Base-by-base conservation (phyloP, 768 basidiomycete genomes). In the Boletus reticuloceps region DNA sequence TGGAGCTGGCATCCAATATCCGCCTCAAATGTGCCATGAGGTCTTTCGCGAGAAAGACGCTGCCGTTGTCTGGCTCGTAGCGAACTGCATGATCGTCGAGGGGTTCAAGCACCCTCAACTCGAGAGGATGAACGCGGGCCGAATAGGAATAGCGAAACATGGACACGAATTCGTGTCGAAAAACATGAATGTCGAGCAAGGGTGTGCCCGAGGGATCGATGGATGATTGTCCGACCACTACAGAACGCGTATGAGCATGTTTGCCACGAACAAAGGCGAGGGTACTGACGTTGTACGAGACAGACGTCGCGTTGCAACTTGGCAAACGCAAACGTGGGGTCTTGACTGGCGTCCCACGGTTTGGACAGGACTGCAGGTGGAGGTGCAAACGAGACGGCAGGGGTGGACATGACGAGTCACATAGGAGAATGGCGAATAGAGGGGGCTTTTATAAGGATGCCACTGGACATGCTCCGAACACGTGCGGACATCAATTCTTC, bases 141-240 rank as follows among this genome's bases (percentile, higher is more conserved):
- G 81, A 79, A 56, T 85, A 79, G 1, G 70, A 70, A 53, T 82
- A 79, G 38, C 84, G 82, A 61, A 85, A 86, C 49, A 86, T 86
- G 59, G 80, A 80, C 66, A 81, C 80, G 58, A 84, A 84, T 67
- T 85, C 84, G 63, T 85, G 82, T 17, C 64, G 60, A 54, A 72
- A 72, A 48, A 72, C 39, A 31, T 65, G 57, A 1, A 72, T 49
- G 32, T 65, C 61, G 20, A 70, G 50, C n/a, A 54, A 25, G 11
- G 58, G 51, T 2, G 58, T 47, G 3, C 56, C 54, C 4, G 58
- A 62, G 5, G 58, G 14, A 40, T 66, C 63, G 8, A 50, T 25
- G 27, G 40, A 29, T 7, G 68, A 51, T 57, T 54, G 64, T 44
- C 60, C 59, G 27, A 58, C 25, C 37, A 64, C 65, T 63, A 29